Evolutionary conservation across 352 stramenopile genomes (phyloP).

Genomic region (Phytopythium delawarense): DNA sequence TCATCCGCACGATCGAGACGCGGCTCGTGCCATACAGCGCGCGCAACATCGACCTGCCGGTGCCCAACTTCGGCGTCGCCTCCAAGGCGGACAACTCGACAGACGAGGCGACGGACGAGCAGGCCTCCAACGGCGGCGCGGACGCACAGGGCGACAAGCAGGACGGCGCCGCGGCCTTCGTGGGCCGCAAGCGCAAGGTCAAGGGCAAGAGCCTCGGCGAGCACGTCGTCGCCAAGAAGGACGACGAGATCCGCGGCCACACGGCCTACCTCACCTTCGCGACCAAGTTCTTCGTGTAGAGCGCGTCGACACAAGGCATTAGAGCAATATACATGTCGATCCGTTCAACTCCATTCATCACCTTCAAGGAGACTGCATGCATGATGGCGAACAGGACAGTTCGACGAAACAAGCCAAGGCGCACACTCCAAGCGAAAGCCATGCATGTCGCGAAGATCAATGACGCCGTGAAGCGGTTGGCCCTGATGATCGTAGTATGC

Average conservation of each 20-base stretch:
- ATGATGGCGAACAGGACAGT: too few relatives aligned
- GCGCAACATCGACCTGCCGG: conserved; percentile 58
- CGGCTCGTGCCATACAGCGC: conserved; percentile 84
- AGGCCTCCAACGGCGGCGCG: conserved; percentile 17
- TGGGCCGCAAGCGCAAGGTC: conserved; percentile 48
- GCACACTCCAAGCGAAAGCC: too few relatives aligned
- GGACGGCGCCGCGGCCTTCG: conserved; percentile 14
- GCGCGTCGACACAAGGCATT: not conserved
- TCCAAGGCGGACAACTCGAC: conserved; percentile 21
- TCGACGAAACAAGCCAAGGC: too few relatives aligned
- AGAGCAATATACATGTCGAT: conserved; percentile 1
- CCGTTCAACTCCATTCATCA: not conserved
- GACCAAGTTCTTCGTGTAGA: conserved; percentile 72
- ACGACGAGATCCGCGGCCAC: conserved; percentile 83
- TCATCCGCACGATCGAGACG: conserved; percentile 91
- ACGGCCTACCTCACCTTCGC: conserved; percentile 86
- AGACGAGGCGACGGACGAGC: conserved; percentile 2
- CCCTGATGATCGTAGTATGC: too few relatives aligned
- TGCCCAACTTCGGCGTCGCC: conserved; percentile 65
- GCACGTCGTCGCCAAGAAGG: conserved; percentile 77
- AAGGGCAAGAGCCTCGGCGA: conserved; percentile 47
- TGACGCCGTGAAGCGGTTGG: too few relatives aligned
- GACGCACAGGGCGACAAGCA: conserved; percentile 22
- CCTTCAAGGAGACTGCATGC: too few relatives aligned
- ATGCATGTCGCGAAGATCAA: too few relatives aligned